phyloP scores from a whole-genome alignment of 2,329 filamentous ascomycete genomes.

The Epichloe typhina region DNA sequence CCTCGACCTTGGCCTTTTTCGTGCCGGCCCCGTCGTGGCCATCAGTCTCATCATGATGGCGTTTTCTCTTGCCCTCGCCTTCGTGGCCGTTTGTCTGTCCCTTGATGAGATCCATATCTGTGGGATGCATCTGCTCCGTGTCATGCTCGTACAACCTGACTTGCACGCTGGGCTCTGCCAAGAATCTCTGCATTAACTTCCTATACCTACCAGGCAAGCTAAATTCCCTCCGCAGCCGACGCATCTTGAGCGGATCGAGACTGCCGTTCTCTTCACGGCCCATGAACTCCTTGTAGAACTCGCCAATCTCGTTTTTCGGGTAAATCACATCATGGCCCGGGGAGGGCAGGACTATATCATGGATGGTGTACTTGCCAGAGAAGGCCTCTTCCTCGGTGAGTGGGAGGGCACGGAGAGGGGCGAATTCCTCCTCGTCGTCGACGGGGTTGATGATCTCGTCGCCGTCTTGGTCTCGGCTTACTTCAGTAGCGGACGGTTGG shows the following conservation, averaged over 20 bases:
- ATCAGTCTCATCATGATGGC: conserved; percentile 8
- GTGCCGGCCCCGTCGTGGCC: conserved; percentile 6
- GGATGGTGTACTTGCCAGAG: conserved; percentile 65
- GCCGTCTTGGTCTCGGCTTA: conserved; percentile 50
- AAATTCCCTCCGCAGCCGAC: conserved; percentile 71
- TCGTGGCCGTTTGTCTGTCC: conserved; percentile 12
- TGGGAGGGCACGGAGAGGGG: conserved; percentile 47
- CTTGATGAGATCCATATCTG: conserved; percentile 62
- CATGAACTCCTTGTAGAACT: conserved; percentile 84
- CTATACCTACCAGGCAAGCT: conserved; percentile 82
- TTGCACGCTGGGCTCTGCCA: conserved; percentile 50
- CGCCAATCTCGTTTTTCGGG: conserved; percentile 69
- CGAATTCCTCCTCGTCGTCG: conserved; percentile 27
- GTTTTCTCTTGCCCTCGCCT: conserved; percentile 8
- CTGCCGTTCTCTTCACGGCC: conserved; percentile 58
- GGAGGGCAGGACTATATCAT: conserved; percentile 82
- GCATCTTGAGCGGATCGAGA: conserved; percentile 78
- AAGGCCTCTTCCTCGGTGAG: conserved; percentile 66
- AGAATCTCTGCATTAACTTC: conserved; percentile 64
- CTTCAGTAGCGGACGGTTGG: conserved; percentile 13
- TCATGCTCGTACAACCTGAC: conserved; percentile 57
- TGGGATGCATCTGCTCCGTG: conserved; percentile 76
- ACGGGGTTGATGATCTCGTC: conserved; percentile 29
- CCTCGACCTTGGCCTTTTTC: conserved; percentile 4
- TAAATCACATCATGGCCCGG: conserved; percentile 86